Percentiles rank a stretch among this genome's conserved stretches.
phyloP scores from a whole-genome alignment of 1,139 yeast genomes.

The Yamadazyma epiphylla region DNA sequence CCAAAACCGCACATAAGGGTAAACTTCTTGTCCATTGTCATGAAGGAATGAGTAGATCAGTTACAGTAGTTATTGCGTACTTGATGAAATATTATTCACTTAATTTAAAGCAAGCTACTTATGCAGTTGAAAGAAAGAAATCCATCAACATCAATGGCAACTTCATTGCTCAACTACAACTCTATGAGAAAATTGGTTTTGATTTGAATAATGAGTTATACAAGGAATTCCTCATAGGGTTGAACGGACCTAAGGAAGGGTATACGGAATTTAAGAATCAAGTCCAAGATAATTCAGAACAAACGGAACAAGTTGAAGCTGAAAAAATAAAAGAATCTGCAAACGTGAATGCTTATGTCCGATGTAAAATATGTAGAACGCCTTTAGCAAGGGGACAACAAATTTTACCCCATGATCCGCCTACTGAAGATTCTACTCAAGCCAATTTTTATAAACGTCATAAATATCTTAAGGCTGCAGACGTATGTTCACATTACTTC shows the following conservation, averaged over 20 bases:
- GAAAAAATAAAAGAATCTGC: constrained; percentile 17
- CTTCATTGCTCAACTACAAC: constrained; percentile 66
- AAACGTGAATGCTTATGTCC: too few species aligned
- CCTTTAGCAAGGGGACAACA: constrained; percentile 45
- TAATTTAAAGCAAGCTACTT: constrained; percentile 56
- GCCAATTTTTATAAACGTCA: constrained; percentile 59
- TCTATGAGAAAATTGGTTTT: constrained; percentile 44
- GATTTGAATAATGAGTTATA: constrained; percentile 22
- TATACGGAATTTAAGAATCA: constrained; percentile 3
- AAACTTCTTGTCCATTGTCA: constrained; percentile 66
- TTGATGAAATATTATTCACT: constrained; percentile 71
- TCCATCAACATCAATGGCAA: constrained; percentile 58
- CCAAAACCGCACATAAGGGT: constrained; percentile 31
- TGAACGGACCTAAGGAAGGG: constrained; percentile 18
- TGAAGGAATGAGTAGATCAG: constrained; percentile 87
- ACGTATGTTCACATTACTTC: constrained; percentile 71
- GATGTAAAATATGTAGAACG: constrained; percentile 71
- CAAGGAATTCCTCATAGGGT: constrained; percentile 23
- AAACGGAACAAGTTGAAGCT: constrained; percentile 3
- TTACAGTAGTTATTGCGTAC: constrained; percentile 68
- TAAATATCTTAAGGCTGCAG: constrained; percentile 54
- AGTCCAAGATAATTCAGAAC: neutral
- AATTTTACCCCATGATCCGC: constrained; percentile 60
- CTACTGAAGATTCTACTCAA: constrained; percentile 58
- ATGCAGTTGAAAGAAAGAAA: constrained; percentile 66